Evolutionary conservation across 148 eudicot genomes (phyloP).

Genomic region (Rhododendron molle): DNA sequence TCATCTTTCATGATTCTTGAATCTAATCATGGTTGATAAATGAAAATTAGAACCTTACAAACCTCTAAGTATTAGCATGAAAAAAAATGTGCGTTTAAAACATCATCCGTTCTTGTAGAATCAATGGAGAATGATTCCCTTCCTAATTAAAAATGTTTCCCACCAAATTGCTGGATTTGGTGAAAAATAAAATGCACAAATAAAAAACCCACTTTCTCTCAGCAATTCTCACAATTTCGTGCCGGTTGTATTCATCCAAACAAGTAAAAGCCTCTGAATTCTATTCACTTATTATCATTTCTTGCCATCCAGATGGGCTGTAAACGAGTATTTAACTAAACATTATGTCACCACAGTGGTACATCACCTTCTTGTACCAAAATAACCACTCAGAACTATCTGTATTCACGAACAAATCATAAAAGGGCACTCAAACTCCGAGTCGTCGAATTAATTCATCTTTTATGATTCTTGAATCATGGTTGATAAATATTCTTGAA

Average conservation of each 20-base stretch:
- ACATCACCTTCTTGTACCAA: background rate
- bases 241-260: too few relatives aligned
- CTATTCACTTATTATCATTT: too few relatives aligned
- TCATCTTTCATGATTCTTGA: background rate
- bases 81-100: background rate
- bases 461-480: background rate
- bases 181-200: too few relatives aligned
- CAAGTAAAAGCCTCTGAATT: background rate
- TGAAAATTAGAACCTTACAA: background rate
- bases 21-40: background rate
- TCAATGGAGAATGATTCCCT: background rate
- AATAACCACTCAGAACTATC: background rate
- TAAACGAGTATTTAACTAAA: too few relatives aligned
- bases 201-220: too few relatives aligned
- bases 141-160: background rate
- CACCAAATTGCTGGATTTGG: too few relatives aligned
- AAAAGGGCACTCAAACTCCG: background rate
- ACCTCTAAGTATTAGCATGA: background rate
- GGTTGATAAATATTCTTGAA: background rate
- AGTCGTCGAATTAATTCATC: background rate
- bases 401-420: background rate
- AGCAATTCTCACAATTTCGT: too few relatives aligned
- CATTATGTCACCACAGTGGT: background rate
- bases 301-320: too few relatives aligned
- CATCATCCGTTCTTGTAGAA: background rate